Evolutionary conservation across 257 asterid species (phyloP), one percentile per base, ranked within the genome.

Genomic region (Marsdenia floribunda): DNA sequence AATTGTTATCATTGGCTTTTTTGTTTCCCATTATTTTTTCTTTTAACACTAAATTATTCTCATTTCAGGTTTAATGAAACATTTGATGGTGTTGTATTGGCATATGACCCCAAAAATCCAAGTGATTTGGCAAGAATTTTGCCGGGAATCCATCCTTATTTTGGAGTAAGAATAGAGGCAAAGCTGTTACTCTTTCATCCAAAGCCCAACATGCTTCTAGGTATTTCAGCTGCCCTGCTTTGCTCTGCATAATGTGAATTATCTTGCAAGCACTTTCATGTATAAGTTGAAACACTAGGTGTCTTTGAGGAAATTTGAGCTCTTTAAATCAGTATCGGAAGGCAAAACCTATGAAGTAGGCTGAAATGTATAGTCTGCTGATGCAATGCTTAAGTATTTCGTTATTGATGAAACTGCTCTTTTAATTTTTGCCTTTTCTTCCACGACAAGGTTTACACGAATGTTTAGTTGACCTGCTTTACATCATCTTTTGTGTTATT

Each of bases 21-120:
- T 52, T 55, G 6, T 65, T 59, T 47, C 6, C 1, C 26, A 18
- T 53, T 16, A 16, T 53, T 3, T 18, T 53, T 16, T 18, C 26
- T 60, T 52, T 21, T 59, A 47, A 47, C 46, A 40, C 49, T 44
- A 21, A 26, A 26, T 33, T 71, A 61, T 49, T 26, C 24, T 55
- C 37, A 9, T 78, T 79, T 11, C 76, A 93, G 97, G 87, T 93
- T 87, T 73, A 87, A 50, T 76, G 96, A 92, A 77, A 64, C 84
- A 14, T 87, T 90, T 74, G 93, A 86, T 78, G 99, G 99, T 26
- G 96, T 94, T 50, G 88, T 94, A 15, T 78, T 94, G 86, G 97
- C 97, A 8, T 92, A 92, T 72, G 95, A 87, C 63, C 90, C 91
- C 0, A 81, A 68, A 6, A 58, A 79, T 33, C 77, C 71, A 29